phyloP scores from a whole-genome alignment of 768 basidiomycete genomes.

The Mycena galopus region DNA sequence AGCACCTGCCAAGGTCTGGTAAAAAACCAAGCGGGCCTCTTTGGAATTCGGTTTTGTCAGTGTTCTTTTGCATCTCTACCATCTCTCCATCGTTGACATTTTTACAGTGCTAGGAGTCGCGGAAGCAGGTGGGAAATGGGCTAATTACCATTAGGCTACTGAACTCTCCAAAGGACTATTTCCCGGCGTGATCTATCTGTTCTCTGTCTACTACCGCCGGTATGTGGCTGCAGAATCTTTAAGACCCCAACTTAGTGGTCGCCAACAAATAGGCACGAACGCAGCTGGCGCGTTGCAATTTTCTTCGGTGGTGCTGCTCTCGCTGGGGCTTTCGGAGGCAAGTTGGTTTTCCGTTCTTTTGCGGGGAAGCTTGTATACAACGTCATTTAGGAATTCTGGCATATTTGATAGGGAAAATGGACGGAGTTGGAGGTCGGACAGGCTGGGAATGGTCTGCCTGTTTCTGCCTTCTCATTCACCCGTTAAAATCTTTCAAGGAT shows the following conservation, averaged over 20 bases:
- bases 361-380: no score
- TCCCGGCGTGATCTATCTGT: conserved; percentile 69
- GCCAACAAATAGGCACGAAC: conserved; percentile 62
- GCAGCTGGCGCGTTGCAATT: conserved; percentile 71
- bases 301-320: conserved; percentile 74
- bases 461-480: neutral
- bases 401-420: conserved; percentile 70
- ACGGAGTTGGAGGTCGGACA: conserved; percentile 68
- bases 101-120: conserved; percentile 65
- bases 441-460: conserved; percentile 69
- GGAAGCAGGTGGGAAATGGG: conserved; percentile 61
- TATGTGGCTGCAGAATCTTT: conserved; percentile 26
- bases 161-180: conserved; percentile 47
- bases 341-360: conserved; percentile 8
- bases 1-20: conserved; percentile 69
- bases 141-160: neutral
- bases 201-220: conserved; percentile 71
- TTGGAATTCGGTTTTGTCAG: conserved; percentile 67
- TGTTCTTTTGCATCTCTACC: conserved; percentile 2
- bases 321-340: conserved; percentile 75
- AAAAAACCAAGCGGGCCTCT: conserved; percentile 64
- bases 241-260: neutral
- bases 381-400: conserved; percentile 63
- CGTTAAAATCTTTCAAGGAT: conserved; percentile 54
- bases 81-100: neutral